Conservation (phyloP, 2,329 filamentous ascomycete genomes). For the Bisporella sp. region DNA sequence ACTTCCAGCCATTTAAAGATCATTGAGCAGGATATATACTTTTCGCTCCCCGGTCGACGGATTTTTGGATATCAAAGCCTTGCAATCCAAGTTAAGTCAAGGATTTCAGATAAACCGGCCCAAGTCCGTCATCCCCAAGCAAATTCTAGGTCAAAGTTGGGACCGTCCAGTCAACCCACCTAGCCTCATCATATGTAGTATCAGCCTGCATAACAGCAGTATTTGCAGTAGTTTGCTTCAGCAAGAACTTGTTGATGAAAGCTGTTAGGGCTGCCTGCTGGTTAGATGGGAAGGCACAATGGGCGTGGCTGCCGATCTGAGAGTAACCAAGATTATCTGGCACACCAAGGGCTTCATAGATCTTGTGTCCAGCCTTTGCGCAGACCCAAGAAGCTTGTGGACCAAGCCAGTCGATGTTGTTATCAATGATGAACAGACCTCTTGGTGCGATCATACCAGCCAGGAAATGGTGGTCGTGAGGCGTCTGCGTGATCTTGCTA, state of each 20-base stretch:
- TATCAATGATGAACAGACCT: slow-evolving; percentile 49
- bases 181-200: not conserved
- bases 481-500: slow-evolving; percentile 37
- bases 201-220: not conserved
- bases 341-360: slow-evolving; percentile 47
- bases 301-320: slow-evolving; percentile 38
- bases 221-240: slow-evolving; percentile 11
- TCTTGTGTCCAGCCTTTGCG: slow-evolving; percentile 44
- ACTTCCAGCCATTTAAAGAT: too few relatives aligned
- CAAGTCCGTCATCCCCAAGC: too few relatives aligned
- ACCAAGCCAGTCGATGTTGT: slow-evolving; percentile 45
- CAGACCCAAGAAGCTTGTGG: slow-evolving; percentile 45
- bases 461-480: slow-evolving; percentile 51
- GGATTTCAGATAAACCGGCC: too few relatives aligned
- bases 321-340: slow-evolving; percentile 45
- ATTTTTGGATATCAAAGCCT: too few relatives aligned
- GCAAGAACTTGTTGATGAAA: slow-evolving; percentile 42
- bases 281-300: slow-evolving; percentile 43
- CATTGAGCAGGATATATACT: too few relatives aligned
- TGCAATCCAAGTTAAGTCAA: too few relatives aligned
- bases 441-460: slow-evolving; percentile 51
- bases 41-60: too few relatives aligned
- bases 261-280: slow-evolving; percentile 38
- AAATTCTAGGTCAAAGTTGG: not conserved
- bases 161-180: not conserved